These are phyloP conservation scores for Fusarium nematophilum DNA, from an alignment of 2,329 filamentous ascomycete genomes.

Conservation along the genomic window DNA sequence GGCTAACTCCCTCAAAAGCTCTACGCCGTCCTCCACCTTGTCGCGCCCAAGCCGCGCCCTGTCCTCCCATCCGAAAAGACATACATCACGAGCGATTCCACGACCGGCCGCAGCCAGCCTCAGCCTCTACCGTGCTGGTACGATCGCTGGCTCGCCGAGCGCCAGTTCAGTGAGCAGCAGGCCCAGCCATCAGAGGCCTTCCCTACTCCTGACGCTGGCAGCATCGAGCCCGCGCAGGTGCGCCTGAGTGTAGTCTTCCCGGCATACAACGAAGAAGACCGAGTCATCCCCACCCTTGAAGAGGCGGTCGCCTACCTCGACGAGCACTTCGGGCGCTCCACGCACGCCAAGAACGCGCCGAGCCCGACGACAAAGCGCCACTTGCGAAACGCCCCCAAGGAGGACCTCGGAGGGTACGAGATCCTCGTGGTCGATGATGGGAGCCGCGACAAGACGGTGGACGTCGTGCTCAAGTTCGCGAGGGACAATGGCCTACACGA, in stretches of 20 bases:
- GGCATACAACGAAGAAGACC: slow-evolving; percentile 92
- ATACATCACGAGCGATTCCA: slow-evolving; percentile 79
- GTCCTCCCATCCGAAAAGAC: slow-evolving; percentile 83
- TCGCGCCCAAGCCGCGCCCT: slow-evolving; percentile 84
- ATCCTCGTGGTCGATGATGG: slow-evolving; percentile 94
- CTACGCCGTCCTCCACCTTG: slow-evolving; percentile 75
- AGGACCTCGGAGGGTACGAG: slow-evolving; percentile 77
- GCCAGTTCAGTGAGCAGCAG: slow-evolving; percentile 60
- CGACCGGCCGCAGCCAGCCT: slow-evolving; percentile 53
- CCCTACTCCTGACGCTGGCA: slow-evolving; percentile 60
- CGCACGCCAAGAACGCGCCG: slow-evolving; percentile 38
- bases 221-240: slow-evolving; percentile 80
- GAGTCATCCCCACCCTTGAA: slow-evolving; percentile 85
- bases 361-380: slow-evolving; percentile 49
- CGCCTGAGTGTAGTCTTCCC: slow-evolving; percentile 93
- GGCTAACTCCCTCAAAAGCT: slow-evolving; percentile 48
- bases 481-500: slow-evolving; percentile 79
- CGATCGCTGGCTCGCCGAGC: slow-evolving; percentile 76
- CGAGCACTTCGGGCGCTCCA: slow-evolving; percentile 72
- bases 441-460: slow-evolving; percentile 82
- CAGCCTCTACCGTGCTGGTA: slow-evolving; percentile 85
- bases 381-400: slow-evolving; percentile 43
- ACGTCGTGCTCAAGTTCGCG: slow-evolving; percentile 85
- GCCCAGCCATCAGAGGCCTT: slow-evolving; percentile 51
- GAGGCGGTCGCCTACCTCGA: slow-evolving; percentile 92